These are phyloP conservation scores for Podospora tetraspora DNA, from an alignment of 495 filamentous ascomycete species.

Conservation along the genomic window DNA sequence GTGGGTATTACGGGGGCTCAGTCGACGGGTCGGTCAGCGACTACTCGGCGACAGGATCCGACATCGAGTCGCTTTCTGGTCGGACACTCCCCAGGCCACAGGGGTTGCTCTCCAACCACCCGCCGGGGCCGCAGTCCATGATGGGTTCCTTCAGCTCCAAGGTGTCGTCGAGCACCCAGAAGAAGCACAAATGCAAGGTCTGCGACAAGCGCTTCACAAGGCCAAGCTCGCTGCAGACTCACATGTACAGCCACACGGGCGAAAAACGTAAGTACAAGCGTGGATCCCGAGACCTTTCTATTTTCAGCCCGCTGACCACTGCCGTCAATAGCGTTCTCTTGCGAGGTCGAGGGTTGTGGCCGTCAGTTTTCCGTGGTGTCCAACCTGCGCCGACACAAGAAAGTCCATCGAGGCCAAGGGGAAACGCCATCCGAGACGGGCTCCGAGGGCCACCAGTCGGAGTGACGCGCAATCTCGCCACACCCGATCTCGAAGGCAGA, in stretches of 20 bases:
- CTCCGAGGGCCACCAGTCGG: slow-evolving; percentile 47
- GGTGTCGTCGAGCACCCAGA: slow-evolving; percentile 89
- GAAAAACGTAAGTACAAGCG: slow-evolving; percentile 83
- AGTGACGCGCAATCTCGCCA: slow-evolving; percentile 19
- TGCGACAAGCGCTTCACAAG: slow-evolving; percentile 98
- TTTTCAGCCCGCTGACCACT: slow-evolving; percentile 31
- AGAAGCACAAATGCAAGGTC: slow-evolving; percentile 99
- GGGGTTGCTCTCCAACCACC: slow-evolving; percentile 60
- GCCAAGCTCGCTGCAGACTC: slow-evolving; percentile 92
- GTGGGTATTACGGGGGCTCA: slow-evolving; percentile 76
- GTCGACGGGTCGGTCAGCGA: slow-evolving; percentile 90
- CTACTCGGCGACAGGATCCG: slow-evolving; percentile 86
- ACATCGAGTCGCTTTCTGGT: slow-evolving; percentile 70
- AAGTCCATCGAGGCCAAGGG: slow-evolving; percentile 75
- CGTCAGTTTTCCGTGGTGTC: slow-evolving; percentile 97
- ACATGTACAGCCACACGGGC: slow-evolving; percentile 98
- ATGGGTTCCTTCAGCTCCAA: slow-evolving; percentile 99
- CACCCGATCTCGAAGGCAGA: slow-evolving; percentile 11
- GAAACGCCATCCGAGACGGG: slow-evolving; percentile 55
- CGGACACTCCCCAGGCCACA: slow-evolving; percentile 78
- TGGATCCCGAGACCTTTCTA: not conserved
- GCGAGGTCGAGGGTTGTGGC: slow-evolving; percentile 92
- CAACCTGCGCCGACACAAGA: slow-evolving; percentile 89
- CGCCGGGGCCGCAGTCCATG: slow-evolving; percentile 90
- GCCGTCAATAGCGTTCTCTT: slow-evolving; percentile 67